A percentile compares a stretch with the other conserved stretches of the same genome.
These are phyloP conservation scores for Cochlearia excelsa DNA, from an alignment of 345 rosid species.

Conservation along the genomic window DNA sequence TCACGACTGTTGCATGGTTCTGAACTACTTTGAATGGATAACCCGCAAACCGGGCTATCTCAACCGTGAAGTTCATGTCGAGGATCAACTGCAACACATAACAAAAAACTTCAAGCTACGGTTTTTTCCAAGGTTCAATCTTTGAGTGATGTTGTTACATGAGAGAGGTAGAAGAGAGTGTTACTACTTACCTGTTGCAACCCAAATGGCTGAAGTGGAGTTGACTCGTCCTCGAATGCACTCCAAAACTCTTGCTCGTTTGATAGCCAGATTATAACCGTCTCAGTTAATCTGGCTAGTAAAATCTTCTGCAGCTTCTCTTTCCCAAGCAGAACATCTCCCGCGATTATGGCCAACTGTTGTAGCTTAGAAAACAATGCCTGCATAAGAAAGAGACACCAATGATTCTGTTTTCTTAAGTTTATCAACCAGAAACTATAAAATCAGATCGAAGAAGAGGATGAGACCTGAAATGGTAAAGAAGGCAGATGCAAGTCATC, in stretches of 20 bases:
- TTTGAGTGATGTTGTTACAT: not conserved
- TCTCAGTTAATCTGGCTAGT: slow-evolving; percentile 93
- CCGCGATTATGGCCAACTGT: slow-evolving; percentile 91
- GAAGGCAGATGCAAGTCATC: slow-evolving; percentile 79
- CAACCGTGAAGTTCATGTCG: slow-evolving; percentile 99
- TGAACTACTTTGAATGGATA: slow-evolving; percentile 80
- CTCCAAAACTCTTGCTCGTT: slow-evolving; percentile 96
- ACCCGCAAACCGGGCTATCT: slow-evolving; percentile 94
- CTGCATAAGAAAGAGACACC: slow-evolving; percentile 42
- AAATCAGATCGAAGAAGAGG: slow-evolving; percentile 11
- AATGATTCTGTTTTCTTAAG: slow-evolving; percentile 6
- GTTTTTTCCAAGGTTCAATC: not conserved
- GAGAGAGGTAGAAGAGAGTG: slow-evolving; percentile 4
- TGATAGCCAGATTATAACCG: slow-evolving; percentile 91
- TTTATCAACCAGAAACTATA: slow-evolving; percentile 5
- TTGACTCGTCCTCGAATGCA: slow-evolving; percentile 73
- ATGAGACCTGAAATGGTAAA: slow-evolving; percentile 83
- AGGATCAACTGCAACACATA: slow-evolving; percentile 70
- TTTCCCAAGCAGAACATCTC: slow-evolving; percentile 84
- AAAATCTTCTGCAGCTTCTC: slow-evolving; percentile 88
- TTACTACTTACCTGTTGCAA: slow-evolving; percentile 84
- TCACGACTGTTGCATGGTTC: slow-evolving; percentile 82
- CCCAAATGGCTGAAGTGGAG: slow-evolving; percentile 71
- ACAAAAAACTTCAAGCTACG: not conserved
- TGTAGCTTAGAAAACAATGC: slow-evolving; percentile 93